Evolutionary conservation across 495 filamentous ascomycete species (phyloP).

Genomic region (Amphirosellinia nigrospora): DNA sequence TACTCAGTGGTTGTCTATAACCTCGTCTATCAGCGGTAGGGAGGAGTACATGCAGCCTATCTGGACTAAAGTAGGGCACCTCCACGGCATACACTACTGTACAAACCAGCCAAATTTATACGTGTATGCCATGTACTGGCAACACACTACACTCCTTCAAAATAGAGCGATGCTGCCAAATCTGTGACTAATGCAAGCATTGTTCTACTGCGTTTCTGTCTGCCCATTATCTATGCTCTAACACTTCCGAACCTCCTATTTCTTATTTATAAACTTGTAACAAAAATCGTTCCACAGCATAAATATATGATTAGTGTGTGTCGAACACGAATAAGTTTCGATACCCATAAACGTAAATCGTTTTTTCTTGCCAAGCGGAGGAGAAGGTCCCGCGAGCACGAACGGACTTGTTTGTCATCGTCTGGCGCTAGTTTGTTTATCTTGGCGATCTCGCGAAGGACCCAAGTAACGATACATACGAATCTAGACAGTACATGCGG

Average conservation of each 20-base stretch:
- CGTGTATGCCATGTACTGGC: neutral
- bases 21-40: neutral
- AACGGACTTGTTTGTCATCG: constrained; percentile 1
- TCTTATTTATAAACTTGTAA: neutral
- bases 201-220: neutral
- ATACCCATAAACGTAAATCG: neutral
- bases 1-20: neutral
- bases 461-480: constrained; percentile 7
- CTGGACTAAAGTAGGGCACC: neutral
- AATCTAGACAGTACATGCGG: neutral
- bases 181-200: neutral
- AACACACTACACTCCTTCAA: neutral
- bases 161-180: neutral
- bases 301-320: neutral
- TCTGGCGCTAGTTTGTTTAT: neutral
- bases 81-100: neutral
- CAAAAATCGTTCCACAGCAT: neutral
- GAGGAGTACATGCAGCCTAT: neutral
- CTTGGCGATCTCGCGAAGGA: constrained; percentile 2
- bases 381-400: neutral
- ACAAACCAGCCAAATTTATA: neutral
- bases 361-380: neutral
- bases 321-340: neutral
- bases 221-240: neutral
- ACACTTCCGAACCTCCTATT: neutral